phyloP scores from a whole-genome alignment of 1,139 yeast species.

The Magnusiomyces starmeri region DNA sequence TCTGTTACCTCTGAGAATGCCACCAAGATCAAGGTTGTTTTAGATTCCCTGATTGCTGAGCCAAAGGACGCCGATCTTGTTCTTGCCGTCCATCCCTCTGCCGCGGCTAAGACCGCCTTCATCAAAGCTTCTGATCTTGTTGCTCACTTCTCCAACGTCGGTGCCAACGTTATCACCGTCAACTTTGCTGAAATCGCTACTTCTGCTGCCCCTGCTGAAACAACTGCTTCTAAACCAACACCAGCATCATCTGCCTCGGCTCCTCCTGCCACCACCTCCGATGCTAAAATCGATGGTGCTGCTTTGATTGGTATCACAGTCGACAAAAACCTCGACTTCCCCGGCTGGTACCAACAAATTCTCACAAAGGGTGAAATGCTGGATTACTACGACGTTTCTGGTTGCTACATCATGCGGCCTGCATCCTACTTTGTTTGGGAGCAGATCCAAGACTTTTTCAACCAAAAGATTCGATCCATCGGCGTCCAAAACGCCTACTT shows the following conservation, averaged over 20 bases:
- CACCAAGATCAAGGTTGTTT: constrained; percentile 51
- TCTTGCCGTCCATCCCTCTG: constrained; percentile 51
- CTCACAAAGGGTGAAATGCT: constrained; percentile 95
- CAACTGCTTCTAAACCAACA: constrained; percentile 27
- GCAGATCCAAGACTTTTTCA: constrained; percentile 81
- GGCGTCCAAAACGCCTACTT: constrained; percentile 95
- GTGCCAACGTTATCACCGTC: constrained; percentile 47
- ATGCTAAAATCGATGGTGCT: constrained; percentile 67
- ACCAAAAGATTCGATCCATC: constrained; percentile 66
- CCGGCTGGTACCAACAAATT: constrained; percentile 96
- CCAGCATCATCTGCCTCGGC: constrained; percentile 8
- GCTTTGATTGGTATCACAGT: constrained; percentile 94
- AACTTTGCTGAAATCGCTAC: constrained; percentile 51
- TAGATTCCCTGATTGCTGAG: constrained; percentile 51
- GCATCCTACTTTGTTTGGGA: constrained; percentile 95
- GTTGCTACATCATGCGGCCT: constrained; percentile 97
- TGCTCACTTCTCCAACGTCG: constrained; percentile 55
- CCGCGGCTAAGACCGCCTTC: constrained; percentile 50
- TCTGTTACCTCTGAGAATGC: constrained; percentile 25
- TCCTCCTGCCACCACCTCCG: constrained; percentile 20
- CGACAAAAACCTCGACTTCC: constrained; percentile 84
- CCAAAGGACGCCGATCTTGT: constrained; percentile 33
- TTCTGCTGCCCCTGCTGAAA: constrained; percentile 36
- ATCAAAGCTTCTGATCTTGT: constrained; percentile 44
- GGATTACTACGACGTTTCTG: constrained; percentile 97